phyloP scores from a whole-genome alignment of 108 stramenopile species.

The Conticribra weissflogii region DNA sequence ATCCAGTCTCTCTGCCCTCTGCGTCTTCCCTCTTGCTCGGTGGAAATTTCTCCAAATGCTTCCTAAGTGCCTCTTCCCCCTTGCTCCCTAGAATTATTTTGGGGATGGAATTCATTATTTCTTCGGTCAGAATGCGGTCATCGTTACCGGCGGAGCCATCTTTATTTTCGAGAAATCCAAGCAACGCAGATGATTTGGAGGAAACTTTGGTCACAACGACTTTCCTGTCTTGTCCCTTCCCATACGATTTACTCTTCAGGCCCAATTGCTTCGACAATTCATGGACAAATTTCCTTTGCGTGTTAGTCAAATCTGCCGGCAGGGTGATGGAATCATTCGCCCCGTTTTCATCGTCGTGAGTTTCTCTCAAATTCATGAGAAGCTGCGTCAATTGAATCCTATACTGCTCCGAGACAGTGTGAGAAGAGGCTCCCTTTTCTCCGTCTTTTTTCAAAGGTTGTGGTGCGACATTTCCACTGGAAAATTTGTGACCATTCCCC shows the following conservation, averaged over 20 bases:
- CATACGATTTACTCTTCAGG: slow-evolving; percentile 62
- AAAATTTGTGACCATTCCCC: too few relatives aligned
- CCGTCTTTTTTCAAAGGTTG: slow-evolving; percentile 52
- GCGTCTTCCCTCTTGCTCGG: slow-evolving; percentile 44
- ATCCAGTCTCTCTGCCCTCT: slow-evolving; percentile 66
- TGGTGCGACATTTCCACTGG: background rate
- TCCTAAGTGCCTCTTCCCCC: slow-evolving; percentile 45
- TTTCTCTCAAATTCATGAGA: slow-evolving; percentile 60
- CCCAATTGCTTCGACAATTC: slow-evolving; percentile 64
- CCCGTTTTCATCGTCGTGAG: slow-evolving; percentile 17
- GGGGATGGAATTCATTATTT: slow-evolving; percentile 31
- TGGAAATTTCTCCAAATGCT: slow-evolving; percentile 54
- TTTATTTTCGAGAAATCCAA: slow-evolving; percentile 23
- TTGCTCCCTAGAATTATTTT: slow-evolving; percentile 42
- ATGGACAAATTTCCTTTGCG: slow-evolving; percentile 79
- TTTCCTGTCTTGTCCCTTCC: slow-evolving; percentile 64
- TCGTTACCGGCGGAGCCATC: slow-evolving; percentile 12
- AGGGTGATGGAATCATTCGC: slow-evolving; percentile 54
- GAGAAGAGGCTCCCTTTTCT: slow-evolving; percentile 69
- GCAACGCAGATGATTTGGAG: slow-evolving; percentile 34
- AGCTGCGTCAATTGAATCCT: slow-evolving; percentile 67
- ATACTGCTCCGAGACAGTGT: slow-evolving; percentile 63
- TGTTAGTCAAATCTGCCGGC: slow-evolving; percentile 74
- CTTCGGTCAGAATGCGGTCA: slow-evolving; percentile 13
- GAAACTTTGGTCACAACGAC: slow-evolving; percentile 58